These are phyloP conservation scores for Malus hybrid DNA, from an alignment of 331 rosid species.

Conservation along the genomic window DNA sequence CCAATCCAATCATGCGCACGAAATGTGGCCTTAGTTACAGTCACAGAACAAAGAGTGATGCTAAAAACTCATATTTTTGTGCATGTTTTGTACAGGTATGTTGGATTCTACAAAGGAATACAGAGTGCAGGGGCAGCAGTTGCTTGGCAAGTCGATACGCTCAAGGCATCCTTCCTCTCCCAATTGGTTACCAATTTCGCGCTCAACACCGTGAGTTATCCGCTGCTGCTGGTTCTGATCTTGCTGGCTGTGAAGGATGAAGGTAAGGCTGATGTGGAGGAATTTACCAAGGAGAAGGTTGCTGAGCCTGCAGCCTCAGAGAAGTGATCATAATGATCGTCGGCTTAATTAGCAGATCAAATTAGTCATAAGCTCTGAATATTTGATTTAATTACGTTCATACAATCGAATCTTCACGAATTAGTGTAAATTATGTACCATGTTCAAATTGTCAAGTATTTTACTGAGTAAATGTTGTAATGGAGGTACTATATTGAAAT, in stretches of 20 bases:
- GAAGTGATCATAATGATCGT: background rate
- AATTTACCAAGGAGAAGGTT: slow-evolving; percentile 18
- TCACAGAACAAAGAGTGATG: background rate
- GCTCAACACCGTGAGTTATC: slow-evolving; percentile 62
- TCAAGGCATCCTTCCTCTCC: slow-evolving; percentile 29
- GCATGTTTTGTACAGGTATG: slow-evolving; percentile 38
- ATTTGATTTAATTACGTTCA: too few species aligned
- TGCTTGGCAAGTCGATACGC: slow-evolving; percentile 83
- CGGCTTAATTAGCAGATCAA: background rate
- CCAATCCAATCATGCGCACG: too few species aligned
- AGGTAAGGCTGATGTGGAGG: slow-evolving; percentile 10
- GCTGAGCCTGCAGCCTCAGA: background rate
- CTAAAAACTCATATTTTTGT: background rate
- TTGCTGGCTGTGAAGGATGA: slow-evolving; percentile 66
- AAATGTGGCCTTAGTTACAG: too few species aligned
- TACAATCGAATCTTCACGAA: background rate
- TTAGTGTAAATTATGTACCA: background rate
- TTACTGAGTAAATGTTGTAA: too few species aligned
- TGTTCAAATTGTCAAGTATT: background rate
- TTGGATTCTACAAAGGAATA: slow-evolving; percentile 81
- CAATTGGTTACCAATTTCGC: slow-evolving; percentile 69
- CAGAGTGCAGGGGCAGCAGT: slow-evolving; percentile 97
- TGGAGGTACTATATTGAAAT: too few species aligned
- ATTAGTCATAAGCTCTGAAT: background rate
- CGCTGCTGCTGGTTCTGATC: slow-evolving; percentile 47